phyloP scores from a whole-genome alignment of 164 flowering plant species.

The Chloranthus sessilifolius region DNA sequence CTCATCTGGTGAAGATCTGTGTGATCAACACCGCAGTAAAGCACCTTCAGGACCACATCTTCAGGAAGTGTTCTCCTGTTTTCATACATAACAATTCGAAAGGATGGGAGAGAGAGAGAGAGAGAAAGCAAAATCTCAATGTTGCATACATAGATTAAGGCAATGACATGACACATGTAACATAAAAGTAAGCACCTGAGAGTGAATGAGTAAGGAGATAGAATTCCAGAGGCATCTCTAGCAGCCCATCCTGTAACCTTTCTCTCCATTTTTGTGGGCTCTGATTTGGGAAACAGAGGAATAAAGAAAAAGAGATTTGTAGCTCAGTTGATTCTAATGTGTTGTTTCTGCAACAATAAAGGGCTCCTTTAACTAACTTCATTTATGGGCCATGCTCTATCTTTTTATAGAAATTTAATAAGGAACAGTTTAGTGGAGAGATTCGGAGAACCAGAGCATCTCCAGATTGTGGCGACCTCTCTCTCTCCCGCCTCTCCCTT shows the following conservation, averaged over 20 bases:
- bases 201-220: constrained; percentile 39
- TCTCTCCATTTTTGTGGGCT: constrained; percentile 20
- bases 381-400: background rate
- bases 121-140: constrained; percentile 35
- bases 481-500: too few species aligned
- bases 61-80: constrained; percentile 42
- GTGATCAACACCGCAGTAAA: constrained; percentile 53
- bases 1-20: constrained; percentile 57
- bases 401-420: background rate
- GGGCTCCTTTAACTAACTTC: background rate
- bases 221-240: constrained; percentile 37
- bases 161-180: background rate
- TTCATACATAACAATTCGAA: background rate
- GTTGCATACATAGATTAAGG: constrained; percentile 22
- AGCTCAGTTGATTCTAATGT: background rate
- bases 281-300: constrained; percentile 27
- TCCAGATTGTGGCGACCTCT: too few species aligned
- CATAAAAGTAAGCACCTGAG: constrained; percentile 27
- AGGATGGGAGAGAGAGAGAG: background rate
- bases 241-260: constrained; percentile 50
- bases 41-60: constrained; percentile 43
- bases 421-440: background rate
- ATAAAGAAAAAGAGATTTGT: constrained; percentile 6
- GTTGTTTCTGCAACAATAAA: background rate
- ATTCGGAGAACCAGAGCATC: background rate